Evolutionary conservation across 345 rosid species (phyloP), one percentile per base, ranked within the genome.

Genomic region (Carallia brachiata): DNA sequence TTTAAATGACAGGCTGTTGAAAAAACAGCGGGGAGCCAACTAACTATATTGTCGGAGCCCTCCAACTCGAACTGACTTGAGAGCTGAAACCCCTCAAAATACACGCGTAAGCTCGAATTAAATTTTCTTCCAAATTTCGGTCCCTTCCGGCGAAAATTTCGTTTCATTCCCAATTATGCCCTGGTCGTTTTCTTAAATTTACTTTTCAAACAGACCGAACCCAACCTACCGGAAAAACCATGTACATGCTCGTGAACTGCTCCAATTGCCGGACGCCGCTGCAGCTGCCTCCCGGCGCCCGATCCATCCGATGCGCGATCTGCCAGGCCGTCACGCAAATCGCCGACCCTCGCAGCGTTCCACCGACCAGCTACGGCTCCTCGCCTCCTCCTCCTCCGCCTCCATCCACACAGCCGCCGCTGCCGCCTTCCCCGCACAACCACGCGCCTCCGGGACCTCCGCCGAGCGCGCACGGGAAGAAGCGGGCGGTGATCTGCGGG

Each of bases 401-500:
- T 28, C 44, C 75, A 6, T 32, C 69, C 19, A 6, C 59, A 56
- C 44, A 61, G 39, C 64, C 73, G 10, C 82, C 84, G 6, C 80
- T 77, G 5, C 82, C 84, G 6, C 80, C 78, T 3, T 81, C 87
- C n/a, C 85, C 88, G 0, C 79, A 75, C 65, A 71, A 74, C 76
- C 88, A 80, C 78, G 84, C 90, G 54, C 82, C 86, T 44, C 76
- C 87, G 6, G 89, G 89, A 0, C 81, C 80, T 52, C 86, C 83
- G 32, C 88, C 97, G 16, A 75, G 73, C 77, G 80, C 87, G 1
- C 87, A 86, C 68, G 93, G 97, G 30, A 79, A 89, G 69, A 93
- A 84, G 82, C 84, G 83, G 74, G 98, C 98, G 7, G 92, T 93
- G 79, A 89, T 93, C 54, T 83, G 86, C 72, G 98, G 96, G 63